These are phyloP conservation scores for Porodaedalea pini DNA, from an alignment of 1,284 basidiomycete species.

Conservation along the genomic window DNA sequence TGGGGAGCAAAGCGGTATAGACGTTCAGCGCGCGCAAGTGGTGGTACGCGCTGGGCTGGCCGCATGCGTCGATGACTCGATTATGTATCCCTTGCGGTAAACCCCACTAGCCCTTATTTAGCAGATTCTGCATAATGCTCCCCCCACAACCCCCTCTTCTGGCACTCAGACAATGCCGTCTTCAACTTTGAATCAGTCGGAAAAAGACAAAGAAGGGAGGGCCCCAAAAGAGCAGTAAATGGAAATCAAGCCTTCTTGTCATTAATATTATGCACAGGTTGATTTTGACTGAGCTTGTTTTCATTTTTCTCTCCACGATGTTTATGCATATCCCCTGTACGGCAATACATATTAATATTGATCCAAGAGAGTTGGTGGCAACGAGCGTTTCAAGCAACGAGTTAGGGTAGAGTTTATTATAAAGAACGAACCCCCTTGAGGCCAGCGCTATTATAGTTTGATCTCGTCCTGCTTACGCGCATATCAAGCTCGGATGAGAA, in stretches of 20 bases:
- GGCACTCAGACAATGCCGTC: not conserved
- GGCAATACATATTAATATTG: too few species aligned
- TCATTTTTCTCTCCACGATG: too few species aligned
- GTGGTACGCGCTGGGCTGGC: not conserved
- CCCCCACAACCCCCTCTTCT: not conserved
- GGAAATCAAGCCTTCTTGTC: too few species aligned
- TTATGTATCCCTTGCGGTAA: not conserved
- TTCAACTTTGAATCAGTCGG: too few species aligned
- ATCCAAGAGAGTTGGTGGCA: too few species aligned
- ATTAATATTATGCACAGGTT: too few species aligned
- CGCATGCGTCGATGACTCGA: not conserved
- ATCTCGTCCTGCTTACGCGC: too few species aligned
- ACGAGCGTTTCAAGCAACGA: not conserved
- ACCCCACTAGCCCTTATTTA: not conserved
- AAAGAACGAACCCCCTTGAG: constrained; percentile 1
- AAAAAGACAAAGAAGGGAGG: too few species aligned
- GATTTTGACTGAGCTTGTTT: too few species aligned
- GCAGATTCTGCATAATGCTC: not conserved
- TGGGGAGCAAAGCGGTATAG: not conserved
- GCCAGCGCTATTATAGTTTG: not conserved
- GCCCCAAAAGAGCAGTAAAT: too few species aligned
- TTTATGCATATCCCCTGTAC: too few species aligned
- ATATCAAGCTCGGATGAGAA: not conserved
- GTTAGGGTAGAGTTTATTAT: not conserved
- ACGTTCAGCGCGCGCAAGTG: not conserved